Conservation (phyloP, 345 rosid genomes). For the Erucastrum elatum region DNA sequence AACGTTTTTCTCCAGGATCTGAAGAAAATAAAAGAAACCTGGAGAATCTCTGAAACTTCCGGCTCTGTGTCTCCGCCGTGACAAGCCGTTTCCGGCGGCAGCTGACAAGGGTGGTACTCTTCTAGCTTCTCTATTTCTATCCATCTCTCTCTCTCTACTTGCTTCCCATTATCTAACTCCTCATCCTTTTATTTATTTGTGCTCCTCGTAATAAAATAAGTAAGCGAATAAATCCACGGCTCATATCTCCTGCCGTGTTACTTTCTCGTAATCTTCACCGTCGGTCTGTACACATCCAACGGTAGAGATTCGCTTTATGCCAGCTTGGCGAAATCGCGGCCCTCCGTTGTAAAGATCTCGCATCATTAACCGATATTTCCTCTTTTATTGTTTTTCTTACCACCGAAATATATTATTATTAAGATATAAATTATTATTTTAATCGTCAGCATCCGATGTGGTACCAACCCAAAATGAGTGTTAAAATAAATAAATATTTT, state of each 20-base stretch:
- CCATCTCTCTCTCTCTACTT: constrained; percentile 59
- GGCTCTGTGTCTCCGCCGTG: constrained; percentile 79
- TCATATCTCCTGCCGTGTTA: constrained; percentile 45
- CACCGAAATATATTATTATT: background rate
- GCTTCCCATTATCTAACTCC: constrained; percentile 32
- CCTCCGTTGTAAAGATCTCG: constrained; percentile 39
- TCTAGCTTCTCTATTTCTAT: constrained; percentile 86
- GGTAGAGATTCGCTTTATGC: constrained; percentile 31
- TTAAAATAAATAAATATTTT: background rate
- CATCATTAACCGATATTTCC: constrained; percentile 20
- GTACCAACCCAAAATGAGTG: constrained; percentile 6
- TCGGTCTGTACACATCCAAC: constrained; percentile 50
- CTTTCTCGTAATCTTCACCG: constrained; percentile 46
- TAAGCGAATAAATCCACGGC: constrained; percentile 61
- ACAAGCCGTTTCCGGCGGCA: constrained; percentile 63
- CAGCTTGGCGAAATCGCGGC: constrained; percentile 64
- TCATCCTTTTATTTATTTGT: constrained; percentile 46
- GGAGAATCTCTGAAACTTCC: constrained; percentile 82
- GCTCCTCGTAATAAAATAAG: constrained; percentile 52
- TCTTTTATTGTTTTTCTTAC: constrained; percentile 15
- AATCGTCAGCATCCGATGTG: constrained; percentile 30
- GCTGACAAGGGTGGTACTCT: constrained; percentile 50
- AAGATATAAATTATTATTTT: constrained; percentile 10
- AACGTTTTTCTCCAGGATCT: constrained; percentile 21
- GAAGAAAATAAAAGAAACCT: constrained; percentile 46